Conservation (phyloP, 352 stramenopile genomes). For the Phytophthora fragariaefolia region DNA sequence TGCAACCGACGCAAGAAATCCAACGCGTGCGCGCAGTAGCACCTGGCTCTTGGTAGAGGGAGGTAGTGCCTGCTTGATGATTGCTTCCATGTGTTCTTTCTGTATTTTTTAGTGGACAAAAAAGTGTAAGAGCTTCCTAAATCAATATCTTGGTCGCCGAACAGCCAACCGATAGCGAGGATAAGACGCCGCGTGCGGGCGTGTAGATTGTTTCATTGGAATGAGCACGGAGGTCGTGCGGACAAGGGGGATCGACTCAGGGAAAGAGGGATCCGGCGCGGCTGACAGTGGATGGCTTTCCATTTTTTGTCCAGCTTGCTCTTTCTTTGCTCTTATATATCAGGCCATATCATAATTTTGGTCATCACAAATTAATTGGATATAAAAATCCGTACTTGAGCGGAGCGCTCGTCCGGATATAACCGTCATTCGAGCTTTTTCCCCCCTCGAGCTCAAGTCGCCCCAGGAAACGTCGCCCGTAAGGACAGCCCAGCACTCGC, state of each 20-base stretch:
- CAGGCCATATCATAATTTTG: neutral
- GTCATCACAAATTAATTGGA: neutral
- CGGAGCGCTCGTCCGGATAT: neutral
- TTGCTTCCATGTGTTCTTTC: neutral
- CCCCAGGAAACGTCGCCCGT: too few relatives aligned
- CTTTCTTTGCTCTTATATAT: neutral
- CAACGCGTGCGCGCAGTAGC: neutral
- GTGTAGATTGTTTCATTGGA: neutral
- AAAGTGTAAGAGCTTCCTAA: neutral
- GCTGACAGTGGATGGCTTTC: neutral
- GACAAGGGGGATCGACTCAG: neutral
- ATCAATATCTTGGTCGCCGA: too few relatives aligned
- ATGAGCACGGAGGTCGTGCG: neutral
- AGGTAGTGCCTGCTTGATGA: neutral
- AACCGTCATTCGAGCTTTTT: neutral
- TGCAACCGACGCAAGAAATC: neutral
- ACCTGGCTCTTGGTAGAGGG: neutral
- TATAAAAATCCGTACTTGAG: slow-evolving; percentile 1
- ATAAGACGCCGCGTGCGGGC: neutral
- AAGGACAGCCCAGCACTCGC: too few relatives aligned
- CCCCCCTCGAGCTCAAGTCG: neutral
- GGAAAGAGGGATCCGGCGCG: too few relatives aligned
- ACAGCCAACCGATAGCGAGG: neutral
- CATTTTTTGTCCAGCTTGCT: neutral
- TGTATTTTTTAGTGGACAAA: neutral